Evolutionary conservation across 1,284 basidiomycete genomes (phyloP), one percentile per base, ranked within the genome.

Genomic region (Cystobasidium slooffiae): DNA sequence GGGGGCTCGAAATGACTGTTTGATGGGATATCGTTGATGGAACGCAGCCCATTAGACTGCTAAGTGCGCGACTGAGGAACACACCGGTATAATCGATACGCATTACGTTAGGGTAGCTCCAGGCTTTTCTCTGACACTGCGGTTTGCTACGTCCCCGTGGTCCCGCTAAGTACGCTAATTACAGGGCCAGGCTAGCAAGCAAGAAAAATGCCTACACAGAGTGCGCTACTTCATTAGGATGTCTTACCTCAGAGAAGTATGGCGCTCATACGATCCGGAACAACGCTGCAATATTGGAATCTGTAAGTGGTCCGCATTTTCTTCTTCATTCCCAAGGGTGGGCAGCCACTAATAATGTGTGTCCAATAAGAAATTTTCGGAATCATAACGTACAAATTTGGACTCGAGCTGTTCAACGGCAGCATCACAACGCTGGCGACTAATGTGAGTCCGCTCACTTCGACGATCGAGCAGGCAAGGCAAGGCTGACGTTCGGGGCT

Each of bases 351-450:
- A 53, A 53, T n/a, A 14, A 20, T 55, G 24, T 41, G 18, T 41
- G 20, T n/a, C 41, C 18, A 68, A 22, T 24, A 7, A 68, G 78
- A 81, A 66, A 74, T 75, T 18, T 22, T 73, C 6, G 79, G 79
- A 47, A 81, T 81, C 66, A 80, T 80, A 78, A 76, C 68, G 49
- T 81, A 81, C 76, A 81, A 75, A 76, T 55, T 78, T 39, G 22
- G 65, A 78, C n/a, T 79, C 76, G 55, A 69, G 43, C 75, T 76
- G 68, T 77, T 72, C 75, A 78, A 79, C 53, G 80, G 80, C 9
- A 76, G 77, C 16, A 80, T 81, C 74, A 78, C 80, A 53, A 81
- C 80, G 14, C 76, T 80, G 52, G 80, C 79, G 24, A 80, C 79
- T 75, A 79, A 81, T 64, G 63, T 55, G 37, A 68, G 65, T 51